Conservation (phyloP, 2,329 filamentous ascomycete genomes). For the Metarhizium humberi region DNA sequence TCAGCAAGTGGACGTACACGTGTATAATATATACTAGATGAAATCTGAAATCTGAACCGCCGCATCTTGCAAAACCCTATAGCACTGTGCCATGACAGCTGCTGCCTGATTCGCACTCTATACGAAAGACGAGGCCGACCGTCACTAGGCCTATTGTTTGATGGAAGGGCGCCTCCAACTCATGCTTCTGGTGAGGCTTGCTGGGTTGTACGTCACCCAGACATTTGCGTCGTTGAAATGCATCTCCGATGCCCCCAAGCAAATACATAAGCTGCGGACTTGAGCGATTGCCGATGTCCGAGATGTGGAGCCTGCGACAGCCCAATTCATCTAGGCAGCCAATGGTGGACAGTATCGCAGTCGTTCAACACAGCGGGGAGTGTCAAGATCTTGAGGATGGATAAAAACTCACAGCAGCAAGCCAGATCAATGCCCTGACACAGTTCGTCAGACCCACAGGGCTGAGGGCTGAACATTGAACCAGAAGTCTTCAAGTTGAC, state of each 20-base stretch:
- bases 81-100: neutral
- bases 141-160: neutral
- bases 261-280: constrained; percentile 11
- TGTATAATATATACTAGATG: too few relatives aligned
- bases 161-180: neutral
- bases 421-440: too few relatives aligned
- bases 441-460: too few relatives aligned
- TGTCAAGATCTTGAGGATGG: too few relatives aligned
- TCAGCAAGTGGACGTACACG: neutral
- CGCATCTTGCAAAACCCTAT: too few relatives aligned
- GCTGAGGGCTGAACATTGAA: too few relatives aligned
- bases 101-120: neutral
- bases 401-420: too few relatives aligned
- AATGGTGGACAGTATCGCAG: too few relatives aligned
- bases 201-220: neutral
- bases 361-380: too few relatives aligned
- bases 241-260: neutral
- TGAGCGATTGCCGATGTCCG: constrained; percentile 20
- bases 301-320: constrained; percentile 5
- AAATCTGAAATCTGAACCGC: too few relatives aligned
- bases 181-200: neutral
- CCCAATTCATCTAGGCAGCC: neutral
- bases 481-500: too few relatives aligned
- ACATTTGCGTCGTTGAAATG: neutral
- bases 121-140: neutral